Conservation (phyloP, 2,329 filamentous ascomycete species). For the Fusarium xyrophilum region DNA sequence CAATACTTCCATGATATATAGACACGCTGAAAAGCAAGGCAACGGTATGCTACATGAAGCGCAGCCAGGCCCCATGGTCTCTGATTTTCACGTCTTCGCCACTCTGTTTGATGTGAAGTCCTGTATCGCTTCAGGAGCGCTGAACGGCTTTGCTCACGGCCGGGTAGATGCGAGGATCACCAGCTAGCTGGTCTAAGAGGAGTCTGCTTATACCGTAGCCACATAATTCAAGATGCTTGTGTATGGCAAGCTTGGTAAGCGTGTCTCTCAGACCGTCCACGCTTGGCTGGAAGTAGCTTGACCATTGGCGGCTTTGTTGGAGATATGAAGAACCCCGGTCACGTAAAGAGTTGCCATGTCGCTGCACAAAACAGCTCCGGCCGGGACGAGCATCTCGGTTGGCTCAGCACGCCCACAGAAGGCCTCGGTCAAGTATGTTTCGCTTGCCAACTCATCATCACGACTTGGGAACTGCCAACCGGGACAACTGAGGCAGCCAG, state of each 20-base stretch:
- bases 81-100: fast-evolving
- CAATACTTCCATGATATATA: not conserved
- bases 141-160: not conserved
- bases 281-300: fast-evolving
- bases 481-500: not conserved
- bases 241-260: not conserved
- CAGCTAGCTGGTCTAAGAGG: not conserved
- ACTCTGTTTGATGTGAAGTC: too few relatives aligned
- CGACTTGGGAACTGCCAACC: fast-evolving
- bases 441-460: fast-evolving
- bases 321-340: fast-evolving
- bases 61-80: fast-evolving
- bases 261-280: fast-evolving
- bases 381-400: not conserved
- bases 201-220: fast-evolving
- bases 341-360: not conserved
- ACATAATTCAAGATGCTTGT: fast-evolving
- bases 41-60: fast-evolving
- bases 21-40: not conserved
- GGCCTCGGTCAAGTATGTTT: not conserved
- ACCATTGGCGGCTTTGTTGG: fast-evolving
- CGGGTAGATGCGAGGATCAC: too few relatives aligned
- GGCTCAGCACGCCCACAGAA: not conserved
- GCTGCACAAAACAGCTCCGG: not conserved
- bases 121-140: too few relatives aligned